Evolutionary conservation across 2,329 filamentous ascomycete genomes (phyloP), one percentile per base, ranked within the genome.

Genomic region (Lachnellula occidentalis): DNA sequence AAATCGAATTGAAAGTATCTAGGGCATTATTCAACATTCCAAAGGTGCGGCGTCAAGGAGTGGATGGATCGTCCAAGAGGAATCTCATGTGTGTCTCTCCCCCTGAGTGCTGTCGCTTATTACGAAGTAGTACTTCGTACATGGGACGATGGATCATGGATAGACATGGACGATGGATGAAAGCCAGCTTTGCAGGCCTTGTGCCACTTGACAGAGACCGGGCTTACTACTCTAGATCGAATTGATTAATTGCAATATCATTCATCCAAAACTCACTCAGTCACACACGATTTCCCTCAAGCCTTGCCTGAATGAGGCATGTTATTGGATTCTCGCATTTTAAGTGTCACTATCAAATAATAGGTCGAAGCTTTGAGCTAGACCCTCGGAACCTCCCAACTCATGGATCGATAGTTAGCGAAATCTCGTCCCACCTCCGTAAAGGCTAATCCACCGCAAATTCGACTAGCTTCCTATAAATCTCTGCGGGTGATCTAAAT

Each of bases 21-120:
- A n/a, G n/a, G n/a, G n/a, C n/a, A n/a, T 11, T 45, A 45, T 45
- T 17, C 21, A 22, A 45, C 43, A 45, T 45, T 45, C 43, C 43
- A 12, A 15, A 21, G 12, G 41, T 7, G n/a, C 5, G n/a, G 7
- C 17, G 15, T 43, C 8, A 7, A 21, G 41, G 24, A 8, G 5
- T 31, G 41, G 5, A 22, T 17, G 39, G 48, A 51, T 51, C 48
- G 37, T 34, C 50, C 48, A 47, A 48, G 50, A 53, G 42, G 50
- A 43, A 53, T 53, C 39, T 45, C 43, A 45, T 45, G 34, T 51
- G 41, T 45, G 14, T 43, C 39, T 31, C 43, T 53, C 36, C 50
- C 31, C 50, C 15, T 45, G 24, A 46, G 12, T 19, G 39, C 36
- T 43, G 48, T 34, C 43, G 43, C 43, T 45, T 45, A 45, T 31